Base-by-base conservation (phyloP, 1,284 basidiomycete genomes). In the Rhizoctonia solani region DNA sequence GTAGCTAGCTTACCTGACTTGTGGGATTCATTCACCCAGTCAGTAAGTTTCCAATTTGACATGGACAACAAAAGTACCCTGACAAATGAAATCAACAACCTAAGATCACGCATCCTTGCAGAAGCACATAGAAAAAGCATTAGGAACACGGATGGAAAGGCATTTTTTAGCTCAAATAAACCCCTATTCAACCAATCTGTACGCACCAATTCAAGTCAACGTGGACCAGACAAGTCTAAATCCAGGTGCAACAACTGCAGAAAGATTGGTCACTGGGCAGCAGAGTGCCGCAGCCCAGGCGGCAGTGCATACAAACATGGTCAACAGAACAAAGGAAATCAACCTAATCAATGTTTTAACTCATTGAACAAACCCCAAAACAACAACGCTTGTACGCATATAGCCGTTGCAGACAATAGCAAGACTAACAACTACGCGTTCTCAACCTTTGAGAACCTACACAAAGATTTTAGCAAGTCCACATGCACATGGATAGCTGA, bases 1-100 rank as follows among this genome's bases (percentile, higher is more conserved):
- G 54, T 55, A 1, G 54, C 54, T 4, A 55, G 54, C 54, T 41
- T 55, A 39, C 54, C 54, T 6, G 54, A 41, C 21, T 55, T 34
- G 21, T 55, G 54, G 54, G 54, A 55, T 25, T 25, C 54, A 23
- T 55, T 55, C 27, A 55, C 54, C 34, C 54, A 55, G 11, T 55
- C 54, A 4, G 34, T 55, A 27, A 41, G 34, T n/a, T 55, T 55
- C 37, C 16, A 39, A 9, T 55, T 55, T 16, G 29, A 29, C 19
- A 25, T 41, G 8, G 23, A 41, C 32, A 19, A 55, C 21, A 13
- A 4, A 5, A 55, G 42, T 23, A 13, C 39, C 4, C 37, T 41
- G 14, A 39, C 54, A 14, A 41, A 55, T 25, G 34, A 55, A 23
- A 41, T 55, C 8, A 39, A 16, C 37, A 8, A 39, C 37, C 37